These are phyloP conservation scores for Hippophae rhamnoides DNA, from an alignment of 306 rosid genomes.

Conservation along the genomic window DNA sequence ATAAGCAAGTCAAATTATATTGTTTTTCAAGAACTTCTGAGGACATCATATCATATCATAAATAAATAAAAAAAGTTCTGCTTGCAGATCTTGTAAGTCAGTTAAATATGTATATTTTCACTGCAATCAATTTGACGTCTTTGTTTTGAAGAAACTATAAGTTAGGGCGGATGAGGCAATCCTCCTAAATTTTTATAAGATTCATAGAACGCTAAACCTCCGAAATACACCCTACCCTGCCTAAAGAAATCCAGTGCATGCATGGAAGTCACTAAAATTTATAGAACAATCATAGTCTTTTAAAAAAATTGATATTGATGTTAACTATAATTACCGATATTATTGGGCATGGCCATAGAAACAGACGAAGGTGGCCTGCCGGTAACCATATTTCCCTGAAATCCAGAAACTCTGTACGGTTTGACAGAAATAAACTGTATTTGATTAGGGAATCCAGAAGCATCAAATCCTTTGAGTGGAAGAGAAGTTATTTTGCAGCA, in stretches of 20 bases:
- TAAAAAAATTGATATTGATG: neutral
- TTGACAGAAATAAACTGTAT: slow-evolving; percentile 26
- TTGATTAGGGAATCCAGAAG: slow-evolving; percentile 27
- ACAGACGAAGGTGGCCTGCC: slow-evolving; percentile 41
- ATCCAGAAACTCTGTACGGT: slow-evolving; percentile 32
- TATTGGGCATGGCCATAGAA: slow-evolving; percentile 36
- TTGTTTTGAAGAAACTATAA: too few species aligned
- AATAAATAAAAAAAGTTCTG: too few species aligned
- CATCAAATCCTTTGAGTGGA: slow-evolving; percentile 24
- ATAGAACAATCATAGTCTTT: neutral
- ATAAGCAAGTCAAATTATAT: too few species aligned
- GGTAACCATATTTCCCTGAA: slow-evolving; percentile 42
- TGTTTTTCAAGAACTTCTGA: too few species aligned
- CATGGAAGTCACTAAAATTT: neutral
- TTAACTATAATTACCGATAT: slow-evolving; percentile 36
- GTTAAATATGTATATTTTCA: too few species aligned
- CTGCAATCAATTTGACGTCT: too few species aligned
- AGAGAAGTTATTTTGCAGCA: slow-evolving; percentile 35
- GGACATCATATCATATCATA: too few species aligned
- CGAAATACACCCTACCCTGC: neutral
- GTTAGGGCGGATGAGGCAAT: too few species aligned
- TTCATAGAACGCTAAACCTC: too few species aligned
- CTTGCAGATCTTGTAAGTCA: too few species aligned
- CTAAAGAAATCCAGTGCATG: neutral
- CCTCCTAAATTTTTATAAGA: too few species aligned